Evolutionary conservation across 495 filamentous ascomycete genomes (phyloP), one percentile per base, ranked within the genome.

Genomic region (Rhypophila decipiens): DNA sequence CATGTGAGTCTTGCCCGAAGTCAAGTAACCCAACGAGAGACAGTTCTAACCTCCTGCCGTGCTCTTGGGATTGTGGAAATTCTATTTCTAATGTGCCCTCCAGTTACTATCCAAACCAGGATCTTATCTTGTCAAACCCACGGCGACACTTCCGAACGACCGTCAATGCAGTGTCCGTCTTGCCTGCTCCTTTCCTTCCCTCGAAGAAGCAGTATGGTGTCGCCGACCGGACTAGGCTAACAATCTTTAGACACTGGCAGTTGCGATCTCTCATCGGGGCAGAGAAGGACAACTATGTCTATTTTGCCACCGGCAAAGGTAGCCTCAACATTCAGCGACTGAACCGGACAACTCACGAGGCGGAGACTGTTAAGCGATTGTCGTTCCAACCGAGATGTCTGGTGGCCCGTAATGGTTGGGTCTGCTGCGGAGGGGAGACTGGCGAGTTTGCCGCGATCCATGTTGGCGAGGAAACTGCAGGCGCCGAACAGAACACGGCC

Each of bases 201-300:
- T n/a, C n/a, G n/a, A n/a, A n/a, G n/a, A n/a, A n/a, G n/a, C n/a
- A n/a, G n/a, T n/a, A n/a, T n/a, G n/a, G n/a, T n/a, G n/a, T n/a
- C n/a, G n/a, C 31, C 27, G 27, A 31, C 11, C 19, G 12, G 15
- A 18, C n/a, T 18, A 17, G 10, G 18, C 36, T 15, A 18, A 39
- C 36, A 18, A 3, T 1, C 17, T 2, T 20, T 18, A 96, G 90
- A 52, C 93, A 98, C 65, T 86, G 83, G 72, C 93, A 98, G 67
- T 78, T 98, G 39, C 87, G 90, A 42, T 89, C 94, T 55, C 82
- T 95, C 52, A 84, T 97, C 58, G 91, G 86, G 63, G 84, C 82
- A 23, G 83, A 87, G 44, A 77, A 83, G 47, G 77, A 80, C 19
- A 79, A 88, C 66, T 64, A 80, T 52, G 76, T 98, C 54, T 95